A percentile compares a stretch with the other conserved stretches of the same genome.
phyloP scores from a whole-genome alignment of 2,329 filamentous ascomycete genomes.

The Trichothecium roseum region DNA sequence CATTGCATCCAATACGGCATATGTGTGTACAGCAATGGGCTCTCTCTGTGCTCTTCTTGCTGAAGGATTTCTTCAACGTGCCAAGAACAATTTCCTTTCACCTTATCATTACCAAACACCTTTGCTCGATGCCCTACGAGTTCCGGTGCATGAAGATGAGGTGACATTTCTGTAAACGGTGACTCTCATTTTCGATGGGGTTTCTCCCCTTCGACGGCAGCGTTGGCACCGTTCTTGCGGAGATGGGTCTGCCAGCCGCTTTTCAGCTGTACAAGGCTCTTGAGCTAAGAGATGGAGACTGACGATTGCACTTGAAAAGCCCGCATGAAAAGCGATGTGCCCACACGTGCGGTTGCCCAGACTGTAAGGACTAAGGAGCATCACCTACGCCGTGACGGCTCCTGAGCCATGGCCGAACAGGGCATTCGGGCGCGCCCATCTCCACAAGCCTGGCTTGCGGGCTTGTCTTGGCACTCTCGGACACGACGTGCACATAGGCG shows the following conservation, averaged over 20 bases:
- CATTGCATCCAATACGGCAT: conserved; percentile 29
- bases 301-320: too few relatives aligned
- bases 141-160: conserved; percentile 46
- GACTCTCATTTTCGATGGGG: not conserved
- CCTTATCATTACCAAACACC: conserved; percentile 51
- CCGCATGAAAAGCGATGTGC: too few relatives aligned
- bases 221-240: not conserved
- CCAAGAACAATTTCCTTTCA: conserved; percentile 33
- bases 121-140: conserved; percentile 27
- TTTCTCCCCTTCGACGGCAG: too few relatives aligned
- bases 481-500: too few relatives aligned
- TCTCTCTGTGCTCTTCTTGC: conserved; percentile 38
- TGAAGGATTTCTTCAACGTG: conserved; percentile 47
- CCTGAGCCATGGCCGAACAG: too few relatives aligned
- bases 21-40: conserved; percentile 50
- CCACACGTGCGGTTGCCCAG: too few relatives aligned
- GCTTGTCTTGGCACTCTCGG: too few relatives aligned
- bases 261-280: not conserved
- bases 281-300: too few relatives aligned
- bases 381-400: too few relatives aligned
- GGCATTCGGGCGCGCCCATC: too few relatives aligned
- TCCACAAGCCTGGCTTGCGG: too few relatives aligned
- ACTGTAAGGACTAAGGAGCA: too few relatives aligned
- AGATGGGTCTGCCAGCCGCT: not conserved
- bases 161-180: conserved; percentile 25